Evolutionary conservation across 2,329 filamentous ascomycete genomes (phyloP).

Genomic region (Cladosporium velox): DNA sequence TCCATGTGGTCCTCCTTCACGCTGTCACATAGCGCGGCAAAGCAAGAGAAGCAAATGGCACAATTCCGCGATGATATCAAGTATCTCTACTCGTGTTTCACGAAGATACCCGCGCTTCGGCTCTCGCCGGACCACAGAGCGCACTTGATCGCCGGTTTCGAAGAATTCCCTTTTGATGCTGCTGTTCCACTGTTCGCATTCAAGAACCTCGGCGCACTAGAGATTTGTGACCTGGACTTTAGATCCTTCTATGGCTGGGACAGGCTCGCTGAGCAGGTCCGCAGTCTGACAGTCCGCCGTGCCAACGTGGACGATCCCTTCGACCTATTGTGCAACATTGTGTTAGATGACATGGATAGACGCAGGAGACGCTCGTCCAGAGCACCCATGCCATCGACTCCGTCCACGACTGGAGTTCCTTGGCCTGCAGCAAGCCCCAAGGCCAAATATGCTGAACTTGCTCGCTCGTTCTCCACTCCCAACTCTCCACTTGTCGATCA

Average conservation of each 20-base stretch:
- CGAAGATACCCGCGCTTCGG: slow-evolving; percentile 90
- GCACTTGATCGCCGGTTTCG: slow-evolving; percentile 85
- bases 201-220: slow-evolving; percentile 92
- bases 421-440: slow-evolving; percentile 66
- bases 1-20: slow-evolving; percentile 88
- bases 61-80: slow-evolving; percentile 84
- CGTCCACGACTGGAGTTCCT: slow-evolving; percentile 59
- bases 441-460: slow-evolving; percentile 65
- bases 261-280: slow-evolving; percentile 83
- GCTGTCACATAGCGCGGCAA: slow-evolving; percentile 76
- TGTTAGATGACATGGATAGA: slow-evolving; percentile 95
- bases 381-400: slow-evolving; percentile 67
- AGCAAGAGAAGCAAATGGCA: slow-evolving; percentile 86
- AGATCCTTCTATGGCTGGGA: slow-evolving; percentile 98
- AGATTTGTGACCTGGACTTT: slow-evolving; percentile 94
- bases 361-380: slow-evolving; percentile 85
- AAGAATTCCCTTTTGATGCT: slow-evolving; percentile 97
- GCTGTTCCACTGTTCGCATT: slow-evolving; percentile 95
- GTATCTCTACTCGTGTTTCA: slow-evolving; percentile 97
- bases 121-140: slow-evolving; percentile 92
- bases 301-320: slow-evolving; percentile 86
- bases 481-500: slow-evolving; percentile 60
- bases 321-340: slow-evolving; percentile 88
- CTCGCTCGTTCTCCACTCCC: slow-evolving; percentile 68
- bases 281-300: slow-evolving; percentile 84